Evolutionary conservation across 768 basidiomycete genomes (phyloP).

Genomic region (Austroboletus festivus): DNA sequence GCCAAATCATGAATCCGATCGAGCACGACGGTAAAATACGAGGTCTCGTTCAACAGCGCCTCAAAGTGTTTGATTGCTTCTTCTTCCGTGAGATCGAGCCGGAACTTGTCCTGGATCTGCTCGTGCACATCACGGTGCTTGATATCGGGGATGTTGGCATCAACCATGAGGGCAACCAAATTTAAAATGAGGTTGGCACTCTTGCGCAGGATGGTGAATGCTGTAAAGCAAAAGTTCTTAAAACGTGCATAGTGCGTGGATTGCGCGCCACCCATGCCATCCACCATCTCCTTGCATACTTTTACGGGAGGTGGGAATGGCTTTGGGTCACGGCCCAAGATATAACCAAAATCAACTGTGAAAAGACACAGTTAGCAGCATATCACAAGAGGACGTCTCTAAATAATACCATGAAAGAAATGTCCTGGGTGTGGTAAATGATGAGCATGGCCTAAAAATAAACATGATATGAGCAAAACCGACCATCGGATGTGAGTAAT

Average conservation of each 20-base stretch:
- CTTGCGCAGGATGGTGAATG: constrained; percentile 93
- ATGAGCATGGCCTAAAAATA: constrained; percentile 3
- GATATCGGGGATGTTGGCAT: constrained; percentile 97
- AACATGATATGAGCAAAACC: constrained; percentile 15
- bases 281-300: constrained; percentile 99
- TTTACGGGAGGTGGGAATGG: constrained; percentile 98
- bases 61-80: constrained; percentile 98
- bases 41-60: constrained; percentile 87
- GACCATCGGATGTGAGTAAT: constrained; percentile 87
- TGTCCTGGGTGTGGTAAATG: constrained; percentile 50
- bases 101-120: constrained; percentile 95
- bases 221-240: constrained; percentile 97
- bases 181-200: constrained; percentile 97
- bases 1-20: constrained; percentile 92
- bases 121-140: constrained; percentile 84
- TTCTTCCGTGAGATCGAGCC: constrained; percentile 90
- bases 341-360: constrained; percentile 96
- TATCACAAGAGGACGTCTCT: background rate
- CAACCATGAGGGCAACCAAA: constrained; percentile 94
- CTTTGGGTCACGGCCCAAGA: constrained; percentile 95
- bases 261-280: constrained; percentile 97
- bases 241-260: constrained; percentile 96
- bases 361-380: constrained; percentile 8
- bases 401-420: constrained; percentile 89
- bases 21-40: constrained; percentile 87